Evolutionary conservation across 1,284 basidiomycete species (phyloP).

Genomic region (Cystobasidium slooffiae): DNA sequence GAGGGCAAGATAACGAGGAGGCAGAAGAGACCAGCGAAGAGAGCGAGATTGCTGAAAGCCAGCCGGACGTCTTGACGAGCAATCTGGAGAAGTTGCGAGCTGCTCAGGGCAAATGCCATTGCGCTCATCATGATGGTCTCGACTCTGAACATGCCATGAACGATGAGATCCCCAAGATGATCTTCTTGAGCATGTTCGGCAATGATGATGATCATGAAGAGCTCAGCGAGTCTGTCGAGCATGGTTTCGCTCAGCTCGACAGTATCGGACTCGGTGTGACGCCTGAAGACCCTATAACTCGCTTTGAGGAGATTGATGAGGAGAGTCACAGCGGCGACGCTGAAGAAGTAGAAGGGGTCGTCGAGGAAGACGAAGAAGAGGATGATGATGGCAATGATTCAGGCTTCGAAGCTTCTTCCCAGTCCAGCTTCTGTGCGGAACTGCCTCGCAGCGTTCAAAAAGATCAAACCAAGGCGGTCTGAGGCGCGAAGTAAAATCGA

Average conservation of each 20-base stretch:
- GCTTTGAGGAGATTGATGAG: slow-evolving; percentile 17
- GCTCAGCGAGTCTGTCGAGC: background rate
- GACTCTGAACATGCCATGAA: too few relatives aligned
- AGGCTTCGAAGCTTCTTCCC: slow-evolving; percentile 28
- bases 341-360: background rate
- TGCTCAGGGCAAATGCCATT: too few relatives aligned
- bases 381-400: slow-evolving; percentile 22
- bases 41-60: background rate
- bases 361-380: slow-evolving; percentile 29
- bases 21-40: slow-evolving; percentile 1
- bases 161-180: too few relatives aligned
- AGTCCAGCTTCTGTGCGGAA: slow-evolving; percentile 16
- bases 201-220: background rate
- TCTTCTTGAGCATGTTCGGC: background rate
- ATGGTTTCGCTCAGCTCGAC: too few relatives aligned
- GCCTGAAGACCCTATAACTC: too few relatives aligned
- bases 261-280: too few relatives aligned
- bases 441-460: too few relatives aligned
- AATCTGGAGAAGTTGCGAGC: background rate
- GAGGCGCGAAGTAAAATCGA: too few relatives aligned
- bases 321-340: slow-evolving; percentile 22
- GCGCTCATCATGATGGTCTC: too few relatives aligned
- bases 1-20: background rate
- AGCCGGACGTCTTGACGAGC: background rate
- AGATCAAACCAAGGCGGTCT: too few relatives aligned